Evolutionary conservation across 2,329 filamentous ascomycete genomes (phyloP), one percentile per base, ranked within the genome.

Genomic region (Fusarium bulbicola): DNA sequence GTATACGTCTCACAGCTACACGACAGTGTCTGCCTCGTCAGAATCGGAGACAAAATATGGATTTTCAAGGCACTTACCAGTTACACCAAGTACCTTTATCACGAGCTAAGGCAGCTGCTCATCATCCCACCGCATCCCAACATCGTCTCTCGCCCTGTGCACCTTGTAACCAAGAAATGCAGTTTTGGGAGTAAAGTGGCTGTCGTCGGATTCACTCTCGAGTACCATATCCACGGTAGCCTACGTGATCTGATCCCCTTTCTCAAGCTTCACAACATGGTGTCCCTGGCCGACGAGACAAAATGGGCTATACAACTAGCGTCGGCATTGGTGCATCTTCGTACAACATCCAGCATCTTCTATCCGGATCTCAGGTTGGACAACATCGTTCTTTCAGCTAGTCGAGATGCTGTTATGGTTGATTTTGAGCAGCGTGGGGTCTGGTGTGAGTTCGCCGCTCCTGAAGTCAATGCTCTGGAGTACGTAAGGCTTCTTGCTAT

Each of bases 381-480:
- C 78, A 90, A 91, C 72, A 82, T 91, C 39, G 85, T 91, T 7
- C 79, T 90, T 20, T 86, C 87, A 3, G 81, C 82, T 28, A 74
- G 80, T 3, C 81, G 80, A 26, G 83, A 89, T 60, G 79, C 85
- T 15, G 77, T 90, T 74, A 86, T 91, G 84, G 84, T 91, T 9
- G 89, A 91, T 69, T 90, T 91, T 74, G 89, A 91, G 79, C 89
- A 91, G 78, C 85, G 89, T 37, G 89, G 89, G 13, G 88, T 90
- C 5, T 91, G 89, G 89, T 89, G 86, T 78, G 87, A 90, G 76
- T 91, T 90, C 77, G 86, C 86, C 3, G 84, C 89, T 2, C 89
- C 89, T 1, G 89, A 91, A 76, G 85, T 91, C 68, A 89, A 90
- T 75, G 85, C 86, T 34, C 81, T 91, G 53, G 88, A 91, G 73